A percentile compares a stretch with the other conserved stretches of the same genome.
Evolutionary conservation across 2,329 filamentous ascomycete species (phyloP).

Genomic region (Aspergillus sp.): DNA sequence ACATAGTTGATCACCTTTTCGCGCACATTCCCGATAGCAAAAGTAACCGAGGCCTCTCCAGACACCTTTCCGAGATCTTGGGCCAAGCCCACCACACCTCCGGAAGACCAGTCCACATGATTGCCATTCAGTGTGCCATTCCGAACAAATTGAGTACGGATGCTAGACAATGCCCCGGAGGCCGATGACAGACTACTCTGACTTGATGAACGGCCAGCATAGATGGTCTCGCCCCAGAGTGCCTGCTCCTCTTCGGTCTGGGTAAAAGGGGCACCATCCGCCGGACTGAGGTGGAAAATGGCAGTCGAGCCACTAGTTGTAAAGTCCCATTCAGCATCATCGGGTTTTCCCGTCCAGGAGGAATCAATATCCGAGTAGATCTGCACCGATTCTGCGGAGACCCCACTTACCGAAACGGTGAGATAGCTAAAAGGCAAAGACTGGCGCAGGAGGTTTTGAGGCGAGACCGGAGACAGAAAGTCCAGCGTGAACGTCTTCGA

Average conservation of each 20-base stretch:
- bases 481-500: constrained; percentile 28
- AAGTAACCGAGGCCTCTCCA: constrained; percentile 22
- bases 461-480: constrained; percentile 36
- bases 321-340: constrained; percentile 15
- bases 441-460: constrained; percentile 32
- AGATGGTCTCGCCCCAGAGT: constrained; percentile 32
- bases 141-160: constrained; percentile 23
- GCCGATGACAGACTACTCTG: constrained; percentile 17
- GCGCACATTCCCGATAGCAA: constrained; percentile 32
- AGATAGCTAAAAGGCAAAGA: constrained; percentile 35
- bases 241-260: constrained; percentile 26
- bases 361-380: constrained; percentile 35
- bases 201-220: constrained; percentile 24
- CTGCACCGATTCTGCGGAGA: constrained; percentile 21
- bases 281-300: constrained; percentile 22
- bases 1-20: constrained; percentile 31
- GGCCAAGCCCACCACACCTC: constrained; percentile 25
- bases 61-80: constrained; percentile 28
- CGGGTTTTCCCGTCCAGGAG: constrained; percentile 30
- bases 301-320: constrained; percentile 17
- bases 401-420: constrained; percentile 26
- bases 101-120: constrained; percentile 17
- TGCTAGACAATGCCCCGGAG: constrained; percentile 16
- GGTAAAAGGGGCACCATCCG: constrained; percentile 21
- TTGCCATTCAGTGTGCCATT: constrained; percentile 20